phyloP scores from a whole-genome alignment of 2,329 filamentous ascomycete genomes.

The Cryphonectria radicalis region DNA sequence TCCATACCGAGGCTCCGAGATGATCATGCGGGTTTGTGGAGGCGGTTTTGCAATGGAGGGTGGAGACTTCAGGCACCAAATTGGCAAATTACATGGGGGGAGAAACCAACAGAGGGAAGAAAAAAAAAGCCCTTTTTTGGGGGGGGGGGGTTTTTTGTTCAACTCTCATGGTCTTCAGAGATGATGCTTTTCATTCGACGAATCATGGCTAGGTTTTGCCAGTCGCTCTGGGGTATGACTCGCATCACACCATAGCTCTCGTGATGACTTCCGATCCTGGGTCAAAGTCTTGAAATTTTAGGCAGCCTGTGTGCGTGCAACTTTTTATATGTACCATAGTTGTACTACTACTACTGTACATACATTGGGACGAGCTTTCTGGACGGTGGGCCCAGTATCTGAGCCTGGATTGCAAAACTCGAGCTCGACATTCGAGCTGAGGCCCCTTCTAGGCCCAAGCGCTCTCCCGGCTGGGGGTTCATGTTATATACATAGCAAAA shows the following conservation, averaged over 20 bases:
- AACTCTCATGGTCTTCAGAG: neutral
- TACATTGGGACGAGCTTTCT: neutral
- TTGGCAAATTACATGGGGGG: neutral
- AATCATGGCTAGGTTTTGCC: neutral
- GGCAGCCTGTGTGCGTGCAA: neutral
- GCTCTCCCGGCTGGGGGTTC: constrained; percentile 21
- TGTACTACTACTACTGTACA: neutral
- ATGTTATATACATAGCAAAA: constrained; percentile 15
- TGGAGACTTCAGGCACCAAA: constrained; percentile 11
- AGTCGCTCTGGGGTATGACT: constrained; percentile 11
- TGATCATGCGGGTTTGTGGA: neutral
- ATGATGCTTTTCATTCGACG: neutral
- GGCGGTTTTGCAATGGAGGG: neutral
- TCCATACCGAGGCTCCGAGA: neutral
- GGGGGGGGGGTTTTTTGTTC: no score
- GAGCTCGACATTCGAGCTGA: neutral
- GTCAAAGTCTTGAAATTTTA: no score
- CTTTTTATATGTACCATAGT: neutral
- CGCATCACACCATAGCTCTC: constrained; percentile 8
- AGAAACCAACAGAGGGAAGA: neutral
- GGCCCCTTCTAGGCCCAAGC: constrained; percentile 19
- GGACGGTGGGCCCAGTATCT: neutral
- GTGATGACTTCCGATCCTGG: neutral
- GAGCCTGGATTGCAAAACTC: neutral
- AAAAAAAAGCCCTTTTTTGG: neutral